Evolutionary conservation across 2,329 filamentous ascomycete genomes (phyloP).

Genomic region (Chaetomium globosum): DNA sequence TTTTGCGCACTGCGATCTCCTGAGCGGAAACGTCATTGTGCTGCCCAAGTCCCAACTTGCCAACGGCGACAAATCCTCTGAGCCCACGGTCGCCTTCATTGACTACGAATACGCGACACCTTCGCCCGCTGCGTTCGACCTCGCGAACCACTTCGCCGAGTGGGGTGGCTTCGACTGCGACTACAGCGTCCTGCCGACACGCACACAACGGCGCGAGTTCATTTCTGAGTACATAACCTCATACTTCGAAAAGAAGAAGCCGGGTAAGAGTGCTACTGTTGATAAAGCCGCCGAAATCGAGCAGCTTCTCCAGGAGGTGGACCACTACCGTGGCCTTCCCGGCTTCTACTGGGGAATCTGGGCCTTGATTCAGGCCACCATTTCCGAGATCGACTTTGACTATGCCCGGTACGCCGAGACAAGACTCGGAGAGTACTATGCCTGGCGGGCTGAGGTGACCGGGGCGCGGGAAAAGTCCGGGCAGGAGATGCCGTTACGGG

Average conservation of each 20-base stretch:
- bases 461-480: constrained; percentile 57
- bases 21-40: constrained; percentile 96
- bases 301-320: constrained; percentile 76
- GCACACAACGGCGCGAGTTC: constrained; percentile 75
- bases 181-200: constrained; percentile 78
- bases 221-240: constrained; percentile 78
- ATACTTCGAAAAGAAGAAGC: constrained; percentile 60
- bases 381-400: constrained; percentile 95
- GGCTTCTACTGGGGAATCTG: constrained; percentile 94
- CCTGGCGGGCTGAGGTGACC: constrained; percentile 76
- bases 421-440: constrained; percentile 87
- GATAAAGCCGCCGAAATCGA: constrained; percentile 65
- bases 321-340: constrained; percentile 83
- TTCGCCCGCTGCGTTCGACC: constrained; percentile 91
- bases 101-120: constrained; percentile 98
- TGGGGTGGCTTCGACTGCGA: constrained; percentile 98
- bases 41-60: constrained; percentile 51
- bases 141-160: constrained; percentile 97
- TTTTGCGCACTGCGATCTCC: constrained; percentile 91
- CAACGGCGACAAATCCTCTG: constrained; percentile 42
- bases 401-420: constrained; percentile 89
- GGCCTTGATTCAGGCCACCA: constrained; percentile 91
- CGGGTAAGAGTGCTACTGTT: constrained; percentile 41
- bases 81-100: constrained; percentile 74
- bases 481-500: constrained; percentile 71